These are phyloP conservation scores for Neopestalotiopsis clavispora DNA, from an alignment of 2,329 filamentous ascomycete genomes.

Conservation along the genomic window DNA sequence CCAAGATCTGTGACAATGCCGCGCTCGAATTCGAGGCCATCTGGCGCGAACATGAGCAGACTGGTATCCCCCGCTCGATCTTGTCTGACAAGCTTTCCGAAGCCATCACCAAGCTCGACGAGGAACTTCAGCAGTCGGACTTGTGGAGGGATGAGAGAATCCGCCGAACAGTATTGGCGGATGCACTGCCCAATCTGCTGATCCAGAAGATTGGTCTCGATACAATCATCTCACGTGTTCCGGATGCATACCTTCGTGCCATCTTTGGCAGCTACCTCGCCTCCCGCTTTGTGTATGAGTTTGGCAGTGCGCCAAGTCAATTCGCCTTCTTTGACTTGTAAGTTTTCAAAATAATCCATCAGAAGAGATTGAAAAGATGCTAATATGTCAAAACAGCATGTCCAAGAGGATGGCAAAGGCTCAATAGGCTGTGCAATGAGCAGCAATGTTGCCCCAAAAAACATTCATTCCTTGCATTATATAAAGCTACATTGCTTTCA, in stretches of 20 bases:
- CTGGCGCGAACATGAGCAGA: conserved; percentile 90
- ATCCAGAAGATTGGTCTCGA: conserved; percentile 90
- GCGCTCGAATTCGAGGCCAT: conserved; percentile 96
- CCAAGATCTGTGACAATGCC: conserved; percentile 89
- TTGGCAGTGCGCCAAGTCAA: conserved; percentile 89
- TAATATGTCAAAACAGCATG: conserved; percentile 58
- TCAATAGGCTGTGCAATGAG: conserved; percentile 22
- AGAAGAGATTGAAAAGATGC: conserved; percentile 21
- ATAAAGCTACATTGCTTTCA: neutral
- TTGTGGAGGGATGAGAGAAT: conserved; percentile 86
- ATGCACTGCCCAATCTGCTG: conserved; percentile 85
- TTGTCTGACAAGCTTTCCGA: conserved; percentile 88
- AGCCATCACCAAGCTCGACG: conserved; percentile 95
- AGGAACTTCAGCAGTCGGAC: conserved; percentile 92
- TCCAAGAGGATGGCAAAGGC: conserved; percentile 65
- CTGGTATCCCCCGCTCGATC: conserved; percentile 79
- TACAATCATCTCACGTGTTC: conserved; percentile 84
- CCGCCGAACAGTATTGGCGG: conserved; percentile 76
- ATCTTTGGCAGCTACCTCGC: conserved; percentile 97
- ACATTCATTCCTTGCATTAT: too few relatives aligned
- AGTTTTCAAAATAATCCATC: conserved; percentile 47
- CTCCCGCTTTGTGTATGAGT: conserved; percentile 94
- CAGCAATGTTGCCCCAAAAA: too few relatives aligned
- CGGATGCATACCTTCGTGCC: conserved; percentile 87
- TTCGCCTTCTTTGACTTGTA: conserved; percentile 99